A percentile compares a stretch with the other conserved stretches of the same genome.
phyloP scores from a whole-genome alignment of 345 rosid genomes.

The Aquilaria sinensis region DNA sequence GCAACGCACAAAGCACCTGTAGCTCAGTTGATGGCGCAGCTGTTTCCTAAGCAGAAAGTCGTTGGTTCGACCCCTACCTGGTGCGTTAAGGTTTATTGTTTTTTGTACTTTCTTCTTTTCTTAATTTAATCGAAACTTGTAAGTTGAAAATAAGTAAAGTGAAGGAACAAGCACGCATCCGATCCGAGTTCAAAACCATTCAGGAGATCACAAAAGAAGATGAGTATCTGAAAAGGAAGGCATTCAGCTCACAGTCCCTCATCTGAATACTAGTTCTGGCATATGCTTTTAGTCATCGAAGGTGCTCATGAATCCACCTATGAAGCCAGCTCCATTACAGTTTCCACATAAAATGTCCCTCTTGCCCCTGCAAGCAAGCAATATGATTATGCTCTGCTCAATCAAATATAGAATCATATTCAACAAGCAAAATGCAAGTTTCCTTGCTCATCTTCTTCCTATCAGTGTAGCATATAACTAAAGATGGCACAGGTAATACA shows the following conservation, averaged over 20 bases:
- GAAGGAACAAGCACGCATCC: too few relatives aligned
- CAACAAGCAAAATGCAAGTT: background rate
- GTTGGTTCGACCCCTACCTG: slow-evolving; percentile 92
- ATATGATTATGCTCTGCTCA: too few relatives aligned
- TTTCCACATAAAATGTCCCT: slow-evolving; percentile 77
- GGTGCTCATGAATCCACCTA: slow-evolving; percentile 95
- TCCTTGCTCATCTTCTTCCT: background rate
- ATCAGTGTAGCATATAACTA: background rate
- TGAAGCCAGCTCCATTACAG: slow-evolving; percentile 93
- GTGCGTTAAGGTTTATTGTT: background rate
- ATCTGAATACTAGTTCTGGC: background rate
- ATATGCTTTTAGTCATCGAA: slow-evolving; percentile 31
- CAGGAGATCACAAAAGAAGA: too few relatives aligned
- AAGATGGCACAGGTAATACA: background rate
- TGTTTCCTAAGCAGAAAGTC: slow-evolving; percentile 97
- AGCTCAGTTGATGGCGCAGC: slow-evolving; percentile 99
- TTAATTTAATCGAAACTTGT: too few relatives aligned
- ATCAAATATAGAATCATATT: too few relatives aligned
- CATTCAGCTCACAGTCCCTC: too few relatives aligned
- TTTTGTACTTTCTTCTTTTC: too few relatives aligned
- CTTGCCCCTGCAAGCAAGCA: slow-evolving; percentile 59
- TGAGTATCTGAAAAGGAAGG: too few relatives aligned
- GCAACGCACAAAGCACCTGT: slow-evolving; percentile 44
- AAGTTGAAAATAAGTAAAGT: too few relatives aligned
- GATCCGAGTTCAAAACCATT: too few relatives aligned